phyloP scores from a whole-genome alignment of 768 basidiomycete genomes.

The Roridomyces roridus region DNA sequence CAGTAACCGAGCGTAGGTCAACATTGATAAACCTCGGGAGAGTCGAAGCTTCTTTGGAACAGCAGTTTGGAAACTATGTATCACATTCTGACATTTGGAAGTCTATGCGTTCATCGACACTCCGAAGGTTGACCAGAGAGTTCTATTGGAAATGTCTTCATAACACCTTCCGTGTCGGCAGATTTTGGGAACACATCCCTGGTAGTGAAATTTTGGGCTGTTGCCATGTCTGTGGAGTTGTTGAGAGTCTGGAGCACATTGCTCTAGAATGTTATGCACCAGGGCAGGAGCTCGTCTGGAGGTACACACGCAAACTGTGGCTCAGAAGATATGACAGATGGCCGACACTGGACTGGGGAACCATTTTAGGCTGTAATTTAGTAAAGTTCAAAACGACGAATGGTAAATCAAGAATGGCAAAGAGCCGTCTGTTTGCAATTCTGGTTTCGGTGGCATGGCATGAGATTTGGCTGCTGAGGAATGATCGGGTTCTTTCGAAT shows the following conservation, averaged over 20 bases:
- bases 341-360: not conserved
- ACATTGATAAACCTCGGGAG: no score
- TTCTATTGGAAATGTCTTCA: constrained; percentile 6
- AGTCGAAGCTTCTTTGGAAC: no score
- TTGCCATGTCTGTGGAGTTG: not conserved
- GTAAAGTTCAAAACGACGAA: not conserved
- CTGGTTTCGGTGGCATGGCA: not conserved
- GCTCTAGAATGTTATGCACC: not conserved
- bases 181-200: not conserved
- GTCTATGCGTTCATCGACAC: not conserved
- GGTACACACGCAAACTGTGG: not conserved
- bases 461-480: not conserved
- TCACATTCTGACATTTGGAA: not conserved
- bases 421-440: not conserved
- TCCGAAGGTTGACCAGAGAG: not conserved
- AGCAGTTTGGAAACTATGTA: no score
- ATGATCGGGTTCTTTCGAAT: not conserved
- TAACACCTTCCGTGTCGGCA: not conserved
- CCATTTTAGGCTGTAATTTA: not conserved
- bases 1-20: no score
- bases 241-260: constrained; percentile 1
- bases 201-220: not conserved
- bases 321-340: not conserved
- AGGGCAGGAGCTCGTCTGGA: not conserved
- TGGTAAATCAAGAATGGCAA: not conserved